Percentiles rank a stretch among this genome's conserved stretches.
Conservation (phyloP, 306 rosid species). For the Gillenia trifoliata region DNA sequence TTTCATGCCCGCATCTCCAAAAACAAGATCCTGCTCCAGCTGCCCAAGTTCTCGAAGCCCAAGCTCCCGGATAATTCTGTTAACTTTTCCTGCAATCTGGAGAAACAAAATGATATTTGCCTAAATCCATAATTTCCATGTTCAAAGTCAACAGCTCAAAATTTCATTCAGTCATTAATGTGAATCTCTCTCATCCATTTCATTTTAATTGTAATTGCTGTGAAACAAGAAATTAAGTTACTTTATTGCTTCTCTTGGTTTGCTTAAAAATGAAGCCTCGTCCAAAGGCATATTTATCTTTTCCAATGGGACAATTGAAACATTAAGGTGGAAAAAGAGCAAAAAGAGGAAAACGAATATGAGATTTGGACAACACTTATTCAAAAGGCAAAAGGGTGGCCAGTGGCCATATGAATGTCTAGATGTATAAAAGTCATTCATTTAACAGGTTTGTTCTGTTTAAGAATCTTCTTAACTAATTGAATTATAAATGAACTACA, state of each 20-base stretch:
- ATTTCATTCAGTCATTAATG: neutral
- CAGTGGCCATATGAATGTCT: neutral
- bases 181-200: neutral
- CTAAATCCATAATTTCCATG: conserved; percentile 13
- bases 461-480: neutral
- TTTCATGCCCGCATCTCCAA: conserved; percentile 92
- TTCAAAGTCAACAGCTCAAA: conserved; percentile 7
- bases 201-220: neutral
- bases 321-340: neutral
- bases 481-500: neutral
- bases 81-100: conserved; percentile 88
- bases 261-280: neutral
- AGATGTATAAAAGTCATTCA: neutral
- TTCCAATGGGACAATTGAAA: neutral
- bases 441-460: neutral
- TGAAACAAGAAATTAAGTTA: neutral
- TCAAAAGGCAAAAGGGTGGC: neutral
- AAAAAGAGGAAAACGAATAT: no score
- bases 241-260: neutral
- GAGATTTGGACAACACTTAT: neutral
- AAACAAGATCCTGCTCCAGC: conserved; percentile 89
- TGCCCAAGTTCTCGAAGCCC: conserved; percentile 83
- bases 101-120: conserved; percentile 12
- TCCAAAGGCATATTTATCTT: neutral
- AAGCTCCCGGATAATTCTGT: conserved; percentile 61